phyloP scores from a whole-genome alignment of 2,329 filamentous ascomycete genomes.

The Phialocephala sp. region DNA sequence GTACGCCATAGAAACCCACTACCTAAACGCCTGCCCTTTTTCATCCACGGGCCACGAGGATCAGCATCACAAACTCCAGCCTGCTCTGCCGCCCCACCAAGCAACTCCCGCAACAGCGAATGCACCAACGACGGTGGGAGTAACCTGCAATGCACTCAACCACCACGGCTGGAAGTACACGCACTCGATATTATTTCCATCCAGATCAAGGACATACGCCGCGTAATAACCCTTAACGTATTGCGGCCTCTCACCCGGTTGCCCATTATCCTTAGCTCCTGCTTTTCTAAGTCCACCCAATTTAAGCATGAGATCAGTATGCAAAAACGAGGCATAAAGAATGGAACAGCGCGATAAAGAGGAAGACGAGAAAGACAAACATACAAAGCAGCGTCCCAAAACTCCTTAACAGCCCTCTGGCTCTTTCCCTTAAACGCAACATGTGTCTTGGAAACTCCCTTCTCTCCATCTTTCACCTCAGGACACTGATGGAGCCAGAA shows the following conservation, averaged over 20 bases:
- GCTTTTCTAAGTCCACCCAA: conserved; percentile 19
- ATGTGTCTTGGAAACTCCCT: conserved; percentile 12
- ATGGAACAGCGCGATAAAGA: not conserved
- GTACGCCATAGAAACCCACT: not conserved
- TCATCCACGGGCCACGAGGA: not conserved
- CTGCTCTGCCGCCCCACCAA: conserved; percentile 19
- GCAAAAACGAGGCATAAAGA: not conserved
- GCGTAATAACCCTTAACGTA: conserved; percentile 28
- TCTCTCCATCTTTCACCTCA: conserved; percentile 3
- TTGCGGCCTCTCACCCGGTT: conserved; percentile 23
- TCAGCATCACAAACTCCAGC: conserved; percentile 13
- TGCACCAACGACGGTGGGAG: conserved; percentile 17
- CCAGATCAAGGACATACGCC: conserved; percentile 26
- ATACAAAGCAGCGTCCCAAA: conserved; percentile 27
- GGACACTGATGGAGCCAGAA: conserved; percentile 28
- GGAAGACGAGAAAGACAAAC: conserved; percentile 2
- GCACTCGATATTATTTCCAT: conserved; percentile 32
- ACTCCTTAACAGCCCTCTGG: conserved; percentile 20
- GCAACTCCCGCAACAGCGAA: conserved; percentile 17
- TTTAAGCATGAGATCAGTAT: not conserved
- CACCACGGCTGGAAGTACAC: conserved; percentile 29
- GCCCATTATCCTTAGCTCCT: conserved; percentile 25
- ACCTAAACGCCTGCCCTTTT: not conserved
- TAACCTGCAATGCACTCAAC: conserved; percentile 26
- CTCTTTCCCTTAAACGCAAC: conserved; percentile 23